These are phyloP conservation scores for Conringia planisiliqua DNA, from an alignment of 345 rosid genomes.

Conservation along the genomic window DNA sequence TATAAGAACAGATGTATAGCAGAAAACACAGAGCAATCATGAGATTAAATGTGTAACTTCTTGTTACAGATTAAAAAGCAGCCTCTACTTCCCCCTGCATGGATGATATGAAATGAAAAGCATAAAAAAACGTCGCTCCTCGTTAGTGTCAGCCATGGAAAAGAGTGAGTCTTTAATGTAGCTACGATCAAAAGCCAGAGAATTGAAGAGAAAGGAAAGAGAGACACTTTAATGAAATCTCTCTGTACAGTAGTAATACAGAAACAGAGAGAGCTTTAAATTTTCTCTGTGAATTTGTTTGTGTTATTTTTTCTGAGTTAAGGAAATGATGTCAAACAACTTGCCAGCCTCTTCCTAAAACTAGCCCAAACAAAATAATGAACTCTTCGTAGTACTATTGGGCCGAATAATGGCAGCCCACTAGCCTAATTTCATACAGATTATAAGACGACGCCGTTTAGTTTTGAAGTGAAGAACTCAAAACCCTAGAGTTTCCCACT, in stretches of 20 bases:
- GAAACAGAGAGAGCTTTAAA: background rate
- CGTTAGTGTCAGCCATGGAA: conserved; percentile 3
- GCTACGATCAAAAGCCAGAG: background rate
- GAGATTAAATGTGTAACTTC: no score
- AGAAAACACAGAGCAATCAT: background rate
- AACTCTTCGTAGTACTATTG: background rate
- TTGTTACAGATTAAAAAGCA: no score
- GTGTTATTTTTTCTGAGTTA: background rate
- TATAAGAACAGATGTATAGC: background rate
- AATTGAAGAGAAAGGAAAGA: background rate
- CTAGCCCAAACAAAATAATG: background rate
- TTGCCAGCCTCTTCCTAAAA: background rate
- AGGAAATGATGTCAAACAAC: background rate
- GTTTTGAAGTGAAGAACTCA: background rate
- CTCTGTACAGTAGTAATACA: background rate
- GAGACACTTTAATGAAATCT: background rate
- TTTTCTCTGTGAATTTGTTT: background rate
- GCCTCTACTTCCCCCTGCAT: background rate
- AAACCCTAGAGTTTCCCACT: conserved; percentile 26
- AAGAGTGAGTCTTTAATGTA: background rate
- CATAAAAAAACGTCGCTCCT: background rate
- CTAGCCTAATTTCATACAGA: background rate
- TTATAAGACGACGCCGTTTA: background rate
- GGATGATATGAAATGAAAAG: conserved; percentile 7
- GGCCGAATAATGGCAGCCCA: conserved; percentile 9